Conservation (phyloP, 2,329 filamentous ascomycete species). For the Neoarthrinium moseri region DNA sequence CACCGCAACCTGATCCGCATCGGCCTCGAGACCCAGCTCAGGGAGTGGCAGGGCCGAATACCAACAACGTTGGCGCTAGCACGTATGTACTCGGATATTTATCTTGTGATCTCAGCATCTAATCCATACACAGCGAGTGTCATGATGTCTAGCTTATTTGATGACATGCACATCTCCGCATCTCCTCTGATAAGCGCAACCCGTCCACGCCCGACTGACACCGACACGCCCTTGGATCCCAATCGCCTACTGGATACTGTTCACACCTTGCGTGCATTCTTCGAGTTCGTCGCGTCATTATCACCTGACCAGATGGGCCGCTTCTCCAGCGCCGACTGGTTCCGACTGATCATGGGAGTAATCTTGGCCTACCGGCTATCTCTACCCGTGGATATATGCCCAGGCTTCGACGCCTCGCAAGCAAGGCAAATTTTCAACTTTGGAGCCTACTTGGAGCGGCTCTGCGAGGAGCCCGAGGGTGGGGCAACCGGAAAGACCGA, state of each 20-base stretch:
- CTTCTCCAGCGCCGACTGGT: constrained; percentile 43
- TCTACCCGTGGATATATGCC: constrained; percentile 38
- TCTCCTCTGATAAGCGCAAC: constrained; percentile 32
- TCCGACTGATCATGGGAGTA: constrained; percentile 36
- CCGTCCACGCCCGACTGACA: constrained; percentile 9
- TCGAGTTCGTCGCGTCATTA: constrained; percentile 29
- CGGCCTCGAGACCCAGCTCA: constrained; percentile 45
- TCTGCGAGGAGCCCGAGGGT: constrained; percentile 25
- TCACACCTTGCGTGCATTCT: constrained; percentile 25
- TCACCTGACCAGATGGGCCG: constrained; percentile 25
- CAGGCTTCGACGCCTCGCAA: constrained; percentile 34
- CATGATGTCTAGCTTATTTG: constrained; percentile 32
- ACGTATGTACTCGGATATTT: constrained; percentile 19
- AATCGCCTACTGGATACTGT: constrained; percentile 17
- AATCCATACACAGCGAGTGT: constrained; percentile 24
- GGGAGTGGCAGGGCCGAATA: constrained; percentile 38
- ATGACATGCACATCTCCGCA: constrained; percentile 38
- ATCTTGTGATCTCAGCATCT: not conserved
- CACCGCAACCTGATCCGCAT: constrained; percentile 43
- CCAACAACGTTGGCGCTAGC: constrained; percentile 28
- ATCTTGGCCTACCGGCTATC: constrained; percentile 46
- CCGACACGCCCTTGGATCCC: constrained; percentile 18
- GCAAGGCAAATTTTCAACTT: constrained; percentile 40
- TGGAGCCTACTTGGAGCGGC: constrained; percentile 33
- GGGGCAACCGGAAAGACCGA: constrained; percentile 32